These are phyloP conservation scores for Clavulina sp. DNA, from an alignment of 768 basidiomycete genomes.

Conservation along the genomic window DNA sequence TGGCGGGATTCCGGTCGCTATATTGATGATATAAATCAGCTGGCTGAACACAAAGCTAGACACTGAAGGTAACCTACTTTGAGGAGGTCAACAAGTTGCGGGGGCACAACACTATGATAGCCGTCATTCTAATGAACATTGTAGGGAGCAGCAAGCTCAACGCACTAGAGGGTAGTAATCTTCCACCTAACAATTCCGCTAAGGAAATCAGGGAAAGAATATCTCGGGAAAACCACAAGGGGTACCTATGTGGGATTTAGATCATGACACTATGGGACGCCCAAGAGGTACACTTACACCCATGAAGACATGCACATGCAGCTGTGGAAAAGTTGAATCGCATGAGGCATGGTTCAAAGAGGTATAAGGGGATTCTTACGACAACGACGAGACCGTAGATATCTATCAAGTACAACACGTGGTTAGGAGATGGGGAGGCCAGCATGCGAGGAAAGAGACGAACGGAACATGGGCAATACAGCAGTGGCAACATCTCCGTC, in stretches of 20 bases:
- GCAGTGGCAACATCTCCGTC: conserved; percentile 44
- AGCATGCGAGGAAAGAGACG: neutral
- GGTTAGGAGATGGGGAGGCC: neutral
- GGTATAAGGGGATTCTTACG: neutral
- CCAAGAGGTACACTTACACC: conserved; percentile 11
- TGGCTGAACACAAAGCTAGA: conserved; percentile 39
- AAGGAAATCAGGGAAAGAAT: conserved; percentile 44
- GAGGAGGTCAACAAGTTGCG: conserved; percentile 38
- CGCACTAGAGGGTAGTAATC: conserved; percentile 29
- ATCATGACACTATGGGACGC: neutral
- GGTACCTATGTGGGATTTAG: conserved; percentile 7
- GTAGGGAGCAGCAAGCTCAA: neutral
- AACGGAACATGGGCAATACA: conserved; percentile 14
- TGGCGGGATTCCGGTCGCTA: conserved; percentile 37
- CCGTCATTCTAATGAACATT: neutral
- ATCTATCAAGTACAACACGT: neutral
- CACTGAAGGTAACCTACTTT: conserved; percentile 25
- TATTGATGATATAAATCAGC: conserved; percentile 40
- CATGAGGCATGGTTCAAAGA: neutral
- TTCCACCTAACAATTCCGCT: conserved; percentile 39
- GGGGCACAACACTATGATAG: conserved; percentile 33
- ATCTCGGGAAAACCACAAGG: conserved; percentile 39
- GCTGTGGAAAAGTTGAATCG: conserved; percentile 5
- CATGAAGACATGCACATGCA: conserved; percentile 13
- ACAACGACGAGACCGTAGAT: neutral